A percentile compares a stretch with the other conserved stretches of the same genome.
phyloP scores from a whole-genome alignment of 1,139 yeast species.

The Yamadazyma pseudoaaseri region DNA sequence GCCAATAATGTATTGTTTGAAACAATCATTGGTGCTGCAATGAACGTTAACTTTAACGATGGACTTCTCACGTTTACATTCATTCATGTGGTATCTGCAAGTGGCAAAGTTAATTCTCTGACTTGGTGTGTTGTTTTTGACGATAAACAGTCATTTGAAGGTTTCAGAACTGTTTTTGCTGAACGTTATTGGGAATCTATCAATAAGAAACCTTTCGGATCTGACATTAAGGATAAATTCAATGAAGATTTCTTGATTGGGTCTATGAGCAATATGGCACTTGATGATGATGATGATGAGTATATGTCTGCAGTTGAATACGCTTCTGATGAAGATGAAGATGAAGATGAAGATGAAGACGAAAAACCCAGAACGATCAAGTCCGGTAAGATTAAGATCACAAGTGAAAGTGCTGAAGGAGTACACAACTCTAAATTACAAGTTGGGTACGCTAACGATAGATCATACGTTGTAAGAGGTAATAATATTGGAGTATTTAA shows the following conservation, averaged over 20 bases:
- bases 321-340: slow-evolving; percentile 16
- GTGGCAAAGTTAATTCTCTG: slow-evolving; percentile 34
- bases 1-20: slow-evolving; percentile 32
- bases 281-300: slow-evolving; percentile 27
- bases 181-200: slow-evolving; percentile 61
- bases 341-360: slow-evolving; percentile 17
- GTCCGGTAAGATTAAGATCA: neutral
- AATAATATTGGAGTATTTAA: slow-evolving; percentile 78
- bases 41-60: slow-evolving; percentile 67
- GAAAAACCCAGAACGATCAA: slow-evolving; percentile 1
- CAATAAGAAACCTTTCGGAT: slow-evolving; percentile 51
- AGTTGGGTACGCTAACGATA: slow-evolving; percentile 66
- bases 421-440: slow-evolving; percentile 57
- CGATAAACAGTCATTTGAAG: slow-evolving; percentile 34
- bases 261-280: slow-evolving; percentile 26
- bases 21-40: slow-evolving; percentile 41
- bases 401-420: neutral
- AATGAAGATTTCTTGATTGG: slow-evolving; percentile 27
- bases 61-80: slow-evolving; percentile 63
- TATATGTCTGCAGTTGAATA: slow-evolving; percentile 12
- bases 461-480: slow-evolving; percentile 79
- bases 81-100: slow-evolving; percentile 40
- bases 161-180: slow-evolving; percentile 54
- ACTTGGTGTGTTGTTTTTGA: slow-evolving; percentile 67
- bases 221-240: slow-evolving; percentile 1